Percentiles rank a stretch among this genome's conserved stretches.
Conservation (phyloP, 2,329 filamentous ascomycete species). For the Colletotrichum orbiculare region DNA sequence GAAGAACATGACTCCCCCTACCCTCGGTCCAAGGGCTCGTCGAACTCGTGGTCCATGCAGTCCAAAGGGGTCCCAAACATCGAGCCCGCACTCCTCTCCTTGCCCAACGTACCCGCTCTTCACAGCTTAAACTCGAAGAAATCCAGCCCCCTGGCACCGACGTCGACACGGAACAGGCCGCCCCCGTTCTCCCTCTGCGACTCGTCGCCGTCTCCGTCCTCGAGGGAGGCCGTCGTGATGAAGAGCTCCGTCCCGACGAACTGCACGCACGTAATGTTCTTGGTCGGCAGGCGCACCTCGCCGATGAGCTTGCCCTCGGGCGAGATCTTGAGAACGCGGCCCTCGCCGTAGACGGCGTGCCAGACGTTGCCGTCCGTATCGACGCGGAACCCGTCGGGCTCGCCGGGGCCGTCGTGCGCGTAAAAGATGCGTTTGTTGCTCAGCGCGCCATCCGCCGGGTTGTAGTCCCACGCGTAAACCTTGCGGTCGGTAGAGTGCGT, state of each 20-base stretch:
- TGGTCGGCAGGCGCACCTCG: slow-evolving; percentile 80
- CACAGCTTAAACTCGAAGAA: slow-evolving; percentile 72
- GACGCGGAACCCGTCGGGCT: slow-evolving; percentile 86
- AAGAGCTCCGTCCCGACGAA: slow-evolving; percentile 81
- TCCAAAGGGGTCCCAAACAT: too few relatives aligned
- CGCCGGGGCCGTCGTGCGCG: slow-evolving; percentile 71
- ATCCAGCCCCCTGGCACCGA: slow-evolving; percentile 74
- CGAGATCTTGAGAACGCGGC: slow-evolving; percentile 79
- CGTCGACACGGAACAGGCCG: slow-evolving; percentile 79
- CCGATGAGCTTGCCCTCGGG: slow-evolving; percentile 77
- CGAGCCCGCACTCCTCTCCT: too few relatives aligned
- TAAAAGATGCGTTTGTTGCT: slow-evolving; percentile 80
- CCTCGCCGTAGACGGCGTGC: slow-evolving; percentile 86
- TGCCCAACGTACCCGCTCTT: not conserved
- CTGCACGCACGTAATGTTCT: slow-evolving; percentile 82
- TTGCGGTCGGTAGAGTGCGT: slow-evolving; percentile 79
- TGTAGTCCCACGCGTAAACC: slow-evolving; percentile 82
- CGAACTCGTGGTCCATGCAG: too few relatives aligned
- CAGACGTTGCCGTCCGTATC: slow-evolving; percentile 89
- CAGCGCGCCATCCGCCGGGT: slow-evolving; percentile 70
- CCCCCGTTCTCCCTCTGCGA: slow-evolving; percentile 72
- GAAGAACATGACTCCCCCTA: not conserved
- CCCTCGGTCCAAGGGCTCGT: not conserved
- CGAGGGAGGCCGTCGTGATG: slow-evolving; percentile 80
- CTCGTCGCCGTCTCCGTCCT: slow-evolving; percentile 70